Percentiles rank a stretch among this genome's conserved stretches.
These are phyloP conservation scores for Leccinum ponderosum DNA, from an alignment of 1,284 basidiomycete species.

Conservation along the genomic window DNA sequence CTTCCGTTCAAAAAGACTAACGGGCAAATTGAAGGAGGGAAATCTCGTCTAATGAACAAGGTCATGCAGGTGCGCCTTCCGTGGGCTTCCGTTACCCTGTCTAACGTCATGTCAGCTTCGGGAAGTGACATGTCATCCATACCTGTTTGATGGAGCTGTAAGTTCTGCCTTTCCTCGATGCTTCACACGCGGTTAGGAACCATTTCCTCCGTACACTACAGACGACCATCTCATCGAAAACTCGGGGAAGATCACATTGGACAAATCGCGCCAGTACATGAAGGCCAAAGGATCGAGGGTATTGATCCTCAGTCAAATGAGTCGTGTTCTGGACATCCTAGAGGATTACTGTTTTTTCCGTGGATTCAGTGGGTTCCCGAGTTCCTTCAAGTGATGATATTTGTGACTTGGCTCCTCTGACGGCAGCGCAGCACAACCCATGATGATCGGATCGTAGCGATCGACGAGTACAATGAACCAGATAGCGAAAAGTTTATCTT, in stretches of 20 bases:
- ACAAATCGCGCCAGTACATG: constrained; percentile 89
- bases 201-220: constrained; percentile 97
- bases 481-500: constrained; percentile 97
- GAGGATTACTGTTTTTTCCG: constrained; percentile 98
- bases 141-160: constrained; percentile 85
- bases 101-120: constrained; percentile 46
- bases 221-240: constrained; percentile 98
- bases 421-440: constrained; percentile 82
- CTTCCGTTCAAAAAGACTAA: constrained; percentile 53
- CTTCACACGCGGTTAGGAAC: constrained; percentile 58
- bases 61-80: constrained; percentile 88
- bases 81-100: neutral
- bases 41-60: constrained; percentile 97
- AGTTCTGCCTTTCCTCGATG: constrained; percentile 26
- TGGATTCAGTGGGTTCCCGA: constrained; percentile 67
- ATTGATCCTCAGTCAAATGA: constrained; percentile 99
- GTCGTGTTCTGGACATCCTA: constrained; percentile 89
- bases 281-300: constrained; percentile 93
- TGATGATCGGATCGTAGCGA: constrained; percentile 93
- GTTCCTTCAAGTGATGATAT: neutral
- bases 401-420: constrained; percentile 50
- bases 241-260: constrained; percentile 95
- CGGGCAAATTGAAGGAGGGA: constrained; percentile 96
- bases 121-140: constrained; percentile 84
- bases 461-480: constrained; percentile 98